Base-by-base conservation (phyloP, 345 rosid genomes). In the Nephelium lappaceum region DNA sequence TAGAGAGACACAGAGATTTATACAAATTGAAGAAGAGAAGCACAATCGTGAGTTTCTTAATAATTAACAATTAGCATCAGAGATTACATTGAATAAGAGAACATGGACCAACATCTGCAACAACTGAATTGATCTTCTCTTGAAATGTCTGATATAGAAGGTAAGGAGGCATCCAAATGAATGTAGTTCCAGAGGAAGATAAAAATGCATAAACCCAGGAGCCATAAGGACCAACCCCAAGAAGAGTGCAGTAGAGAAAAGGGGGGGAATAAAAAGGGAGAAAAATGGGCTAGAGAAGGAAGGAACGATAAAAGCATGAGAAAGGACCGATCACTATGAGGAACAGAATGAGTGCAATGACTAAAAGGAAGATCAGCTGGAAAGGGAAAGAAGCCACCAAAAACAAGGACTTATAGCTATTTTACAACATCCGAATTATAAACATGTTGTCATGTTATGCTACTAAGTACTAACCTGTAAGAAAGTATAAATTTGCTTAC, bases 401-500 rank as follows among this genome's bases (percentile, higher is more conserved):
- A 38, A 55, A 23, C 63, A 41, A 38, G 23, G 49, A 67, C 64
- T 23, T 49, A 15, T 55, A 55, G 8, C 24, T 41, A 8, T 58
- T 68, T 14, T 24, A 21, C 0, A 67, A 70, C 23, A 51, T n/a
- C n/a, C 5, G 73, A 63, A 47, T 58, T 45, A 55, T 11, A 58
- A 79, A 69, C 58, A 71, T 36, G 66, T 31, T 31, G 36, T 31
- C 36, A 31, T 4, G 36, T 24, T n/a, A 16, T 11, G 65, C 41
- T 21, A 71, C 62, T 69, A 45, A n/a, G 27, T 21, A 71, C 62
- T 69, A 45, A n/a, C 8, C 9, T 11, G 71, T 9, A 10, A 65
- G 71, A 31, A 71, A 49, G 49, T 55, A 69, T 31, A 58, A 31
- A 79, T 45, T 73, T 79, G 24, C 86, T 81, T 83, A 93, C 97